Percentiles rank a stretch among this genome's conserved stretches.
phyloP scores from a whole-genome alignment of 208 protist genomes.

The Plasmodiophora brassicae region DNA sequence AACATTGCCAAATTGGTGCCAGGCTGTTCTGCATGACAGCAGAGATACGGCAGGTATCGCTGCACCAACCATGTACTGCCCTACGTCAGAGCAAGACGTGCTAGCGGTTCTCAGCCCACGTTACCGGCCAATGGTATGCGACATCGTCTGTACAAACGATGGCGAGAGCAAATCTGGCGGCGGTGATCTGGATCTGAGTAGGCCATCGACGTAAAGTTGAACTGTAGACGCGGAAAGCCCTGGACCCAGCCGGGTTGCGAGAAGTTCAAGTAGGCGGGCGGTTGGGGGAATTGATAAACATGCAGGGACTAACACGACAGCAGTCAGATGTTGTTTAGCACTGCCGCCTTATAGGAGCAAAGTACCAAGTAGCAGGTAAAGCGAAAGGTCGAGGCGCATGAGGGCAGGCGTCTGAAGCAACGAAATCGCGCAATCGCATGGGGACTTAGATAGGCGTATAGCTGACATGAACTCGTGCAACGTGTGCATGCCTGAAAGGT shows the following conservation, averaged over 20 bases:
- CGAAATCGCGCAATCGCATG: background rate
- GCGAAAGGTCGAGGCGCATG: background rate
- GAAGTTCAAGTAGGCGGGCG: background rate
- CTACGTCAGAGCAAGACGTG: background rate
- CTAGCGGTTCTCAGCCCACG: background rate
- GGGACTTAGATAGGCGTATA: background rate
- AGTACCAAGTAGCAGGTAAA: background rate
- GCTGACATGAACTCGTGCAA: background rate
- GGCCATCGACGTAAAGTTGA: background rate
- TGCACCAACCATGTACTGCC: background rate
- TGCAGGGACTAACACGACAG: background rate
- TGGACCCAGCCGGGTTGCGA: slow-evolving; percentile 8
- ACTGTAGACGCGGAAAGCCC: background rate
- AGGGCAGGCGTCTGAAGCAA: background rate
- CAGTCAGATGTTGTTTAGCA: background rate
- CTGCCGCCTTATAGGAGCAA: background rate
- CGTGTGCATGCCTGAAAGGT: background rate
- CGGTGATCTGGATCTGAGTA: background rate
- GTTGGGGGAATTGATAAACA: background rate
- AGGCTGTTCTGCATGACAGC: background rate
- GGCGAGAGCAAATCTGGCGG: background rate
- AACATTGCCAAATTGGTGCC: no score
- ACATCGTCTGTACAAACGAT: background rate
- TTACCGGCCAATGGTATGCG: background rate
- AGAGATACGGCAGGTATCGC: background rate